Conservation (phyloP, 2,329 filamentous ascomycete genomes). For the Helotiales sp. region DNA sequence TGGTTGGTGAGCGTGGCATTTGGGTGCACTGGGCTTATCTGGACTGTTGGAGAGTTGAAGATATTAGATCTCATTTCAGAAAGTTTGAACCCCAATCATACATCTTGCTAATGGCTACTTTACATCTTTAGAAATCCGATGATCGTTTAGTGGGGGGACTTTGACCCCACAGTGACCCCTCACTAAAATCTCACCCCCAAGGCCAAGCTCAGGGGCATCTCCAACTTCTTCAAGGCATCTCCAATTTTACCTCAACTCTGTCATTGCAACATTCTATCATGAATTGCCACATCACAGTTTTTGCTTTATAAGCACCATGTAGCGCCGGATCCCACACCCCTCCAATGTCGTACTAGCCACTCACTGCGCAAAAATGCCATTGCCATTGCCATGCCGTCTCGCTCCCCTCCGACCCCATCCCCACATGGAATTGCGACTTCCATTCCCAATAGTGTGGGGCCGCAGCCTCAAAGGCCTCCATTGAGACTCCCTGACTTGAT, state of each 20-base stretch:
- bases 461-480: neutral
- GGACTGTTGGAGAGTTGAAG: too few species aligned
- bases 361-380: neutral
- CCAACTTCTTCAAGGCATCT: neutral
- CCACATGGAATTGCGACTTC: constrained; percentile 2
- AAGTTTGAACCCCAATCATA: too few species aligned
- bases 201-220: neutral
- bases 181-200: neutral
- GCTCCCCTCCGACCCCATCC: neutral
- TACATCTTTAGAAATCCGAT: too few species aligned
- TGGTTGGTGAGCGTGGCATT: too few species aligned
- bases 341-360: neutral
- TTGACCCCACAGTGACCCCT: neutral
- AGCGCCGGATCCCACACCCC: neutral
- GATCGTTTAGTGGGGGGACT: too few species aligned
- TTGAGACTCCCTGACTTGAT: neutral
- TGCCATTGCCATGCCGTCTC: neutral
- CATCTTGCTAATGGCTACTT: too few species aligned
- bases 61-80: too few species aligned
- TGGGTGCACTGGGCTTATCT: too few species aligned
- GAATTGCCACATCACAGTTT: neutral
- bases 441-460: neutral
- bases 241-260: neutral
- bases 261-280: neutral
- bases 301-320: neutral